Conservation (phyloP, 2,329 filamentous ascomycete species). For the Penicillium verrucosum region DNA sequence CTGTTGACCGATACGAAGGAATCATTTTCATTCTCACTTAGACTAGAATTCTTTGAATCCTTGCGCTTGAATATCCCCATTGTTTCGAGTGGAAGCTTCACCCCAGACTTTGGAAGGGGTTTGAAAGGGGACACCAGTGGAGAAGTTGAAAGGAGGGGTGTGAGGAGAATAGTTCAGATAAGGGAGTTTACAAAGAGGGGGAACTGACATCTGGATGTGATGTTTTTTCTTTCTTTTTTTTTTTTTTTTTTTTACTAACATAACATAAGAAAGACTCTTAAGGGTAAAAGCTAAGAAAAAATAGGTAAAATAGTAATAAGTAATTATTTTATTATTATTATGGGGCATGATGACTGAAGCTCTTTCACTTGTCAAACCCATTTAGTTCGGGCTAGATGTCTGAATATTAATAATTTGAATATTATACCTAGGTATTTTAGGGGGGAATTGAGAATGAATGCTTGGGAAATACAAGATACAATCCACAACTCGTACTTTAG, state of each 20-base stretch:
- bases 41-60: constrained; percentile 39
- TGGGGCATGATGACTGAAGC: constrained; percentile 2
- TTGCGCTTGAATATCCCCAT: constrained; percentile 50
- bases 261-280: not conserved
- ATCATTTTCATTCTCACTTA: constrained; percentile 38
- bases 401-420: not conserved
- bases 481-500: constrained; percentile 5
- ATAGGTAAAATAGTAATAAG: not conserved
- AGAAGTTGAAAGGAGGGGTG: not conserved
- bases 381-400: not conserved
- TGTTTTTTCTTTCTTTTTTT: not conserved
- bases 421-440: not conserved
- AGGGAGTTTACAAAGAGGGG: constrained; percentile 1
- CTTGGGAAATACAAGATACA: not conserved
- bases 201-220: not conserved
- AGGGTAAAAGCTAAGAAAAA: constrained; percentile 1
- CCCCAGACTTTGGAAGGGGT: not conserved
- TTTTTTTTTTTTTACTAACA: not conserved
- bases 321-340: constrained; percentile 4
- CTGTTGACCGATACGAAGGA: constrained; percentile 42
- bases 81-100: constrained; percentile 8
- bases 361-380: not conserved
- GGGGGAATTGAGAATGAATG: not conserved
- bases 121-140: not conserved
- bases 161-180: not conserved